Base-by-base conservation (phyloP, 148 eudicot species). In the Camellia japonica region DNA sequence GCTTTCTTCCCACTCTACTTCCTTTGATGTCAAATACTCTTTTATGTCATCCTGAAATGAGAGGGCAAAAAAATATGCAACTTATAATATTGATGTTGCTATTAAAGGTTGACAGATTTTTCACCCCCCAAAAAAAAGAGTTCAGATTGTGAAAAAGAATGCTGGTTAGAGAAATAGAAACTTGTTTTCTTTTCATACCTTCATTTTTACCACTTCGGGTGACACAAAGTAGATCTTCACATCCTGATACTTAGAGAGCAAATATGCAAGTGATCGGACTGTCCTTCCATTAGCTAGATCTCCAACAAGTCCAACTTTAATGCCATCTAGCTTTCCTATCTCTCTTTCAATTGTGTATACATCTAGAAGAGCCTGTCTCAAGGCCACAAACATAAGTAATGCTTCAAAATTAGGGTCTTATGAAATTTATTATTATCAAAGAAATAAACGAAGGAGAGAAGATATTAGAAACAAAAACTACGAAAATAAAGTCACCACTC, bases 281-380 rank as follows among this genome's bases (percentile, higher is more conserved):
- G 99, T 95, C 84, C 99, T 90, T 56, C 98, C 99, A 77, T 96
- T 78, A 76, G 98, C 98, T 85, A 96, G 99, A 91, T 96, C 99
- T 74, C 98, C 99, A 62, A 96, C 99, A 83, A 95, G 92, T 71
- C 92, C 99, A 89, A 93, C 98, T 79, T 87, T 88, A 60, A 95
- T 95, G 30, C 98, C 95, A 80, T 95, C 98, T 63, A 95, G 88
- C 77, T 90, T 93, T 63, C 98, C 98, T 80, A 92, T 86, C 88
- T 96, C 99, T 86, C 98, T 85, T 85, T 93, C 91, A 64, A 95
- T 95, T 42, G 99, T 95, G 86, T 95, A 95, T 23, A 92, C 84
- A 84, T 95, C 97, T 80, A 95, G 88, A 78, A 95, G 97, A 68
- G 99, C 99, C 99, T 95, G 80, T 62, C 13, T 51, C 78, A 61